phyloP scores from a whole-genome alignment of 164 flowering plant species.

The Sextonia rubra region DNA sequence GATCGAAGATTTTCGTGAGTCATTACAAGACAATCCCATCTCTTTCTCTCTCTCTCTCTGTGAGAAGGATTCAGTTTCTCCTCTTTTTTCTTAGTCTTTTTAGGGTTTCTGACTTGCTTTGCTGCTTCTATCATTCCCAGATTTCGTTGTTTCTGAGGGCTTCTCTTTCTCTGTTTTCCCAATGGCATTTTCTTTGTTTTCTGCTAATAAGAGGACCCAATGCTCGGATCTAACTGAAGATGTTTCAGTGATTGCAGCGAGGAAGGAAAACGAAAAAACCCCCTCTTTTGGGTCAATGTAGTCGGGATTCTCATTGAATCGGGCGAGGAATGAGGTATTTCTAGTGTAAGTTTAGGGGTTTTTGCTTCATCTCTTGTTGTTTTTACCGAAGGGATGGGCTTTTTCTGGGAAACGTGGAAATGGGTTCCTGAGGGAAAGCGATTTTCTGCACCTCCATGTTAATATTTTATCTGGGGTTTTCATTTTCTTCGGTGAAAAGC shows the following conservation, averaged over 20 bases:
- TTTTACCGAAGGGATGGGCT: neutral
- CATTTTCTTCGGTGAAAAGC: no score
- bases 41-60: no score
- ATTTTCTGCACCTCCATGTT: no score
- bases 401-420: neutral
- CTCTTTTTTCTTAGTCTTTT: neutral
- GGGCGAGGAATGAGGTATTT: neutral
- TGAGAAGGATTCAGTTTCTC: no score
- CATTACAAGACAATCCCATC: neutral
- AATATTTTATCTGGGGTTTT: no score
- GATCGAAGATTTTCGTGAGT: neutral
- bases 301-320: no score
- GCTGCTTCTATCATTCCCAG: no score
- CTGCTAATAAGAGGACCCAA: conserved; percentile 1
- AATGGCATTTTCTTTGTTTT: neutral
- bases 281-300: no score
- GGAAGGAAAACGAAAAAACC: neutral
- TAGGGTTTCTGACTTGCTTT: neutral
- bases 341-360: conserved; percentile 18
- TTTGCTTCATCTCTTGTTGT: neutral
- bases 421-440: no score
- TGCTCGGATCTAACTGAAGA: neutral
- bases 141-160: neutral
- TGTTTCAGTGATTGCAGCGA: conserved; percentile 3
- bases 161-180: neutral